Evolutionary conservation across 2,329 filamentous ascomycete genomes (phyloP), one percentile per base, ranked within the genome.

Genomic region (Emydomyces testavorans): DNA sequence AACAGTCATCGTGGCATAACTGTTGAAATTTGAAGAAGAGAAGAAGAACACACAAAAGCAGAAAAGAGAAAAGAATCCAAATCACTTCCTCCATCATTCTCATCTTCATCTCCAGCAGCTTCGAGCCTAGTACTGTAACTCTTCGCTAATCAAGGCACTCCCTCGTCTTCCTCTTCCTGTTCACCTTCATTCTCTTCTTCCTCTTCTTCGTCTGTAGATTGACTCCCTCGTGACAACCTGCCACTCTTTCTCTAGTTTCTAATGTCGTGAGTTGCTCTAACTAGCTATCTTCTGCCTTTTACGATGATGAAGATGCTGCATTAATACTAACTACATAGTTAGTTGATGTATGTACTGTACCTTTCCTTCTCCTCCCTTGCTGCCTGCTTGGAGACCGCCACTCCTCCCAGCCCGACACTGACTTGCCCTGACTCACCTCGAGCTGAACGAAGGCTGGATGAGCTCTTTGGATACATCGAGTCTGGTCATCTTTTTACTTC

Each of bases 321-420:
- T 15, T 35, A 15, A 35, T 13, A n/a, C 4, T 28, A 6, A 6
- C 26, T 28, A 6, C 26, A 6, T 28, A 2, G 26, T 15, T 29
- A 28, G 15, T 28, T 28, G 31, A n/a, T 20, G 39, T 41, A 41
- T 31, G 39, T 26, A 15, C 21, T 16, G 34, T 31, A n/a, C 29
- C 29, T 31, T 36, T 16, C 10, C 34, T 36, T 39, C 36, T 24
- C 23, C 26, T 18, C 39, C 39, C 40, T 20, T 42, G 31, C 41
- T 44, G 41, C 41, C 41, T 44, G 41, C 41, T 44, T 44, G 41
- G 41, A 44, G 13, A 16, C 10, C 41, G n/a, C 41, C 28, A 44
- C 29, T 35, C n/a, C n/a, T n/a, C n/a, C n/a, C n/a, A n/a, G n/a
- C n/a, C n/a, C n/a, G n/a, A n/a, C n/a, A n/a, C n/a, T n/a, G n/a